Base-by-base conservation (phyloP, 305 asterid genomes). In the Fraxinus velutina region DNA sequence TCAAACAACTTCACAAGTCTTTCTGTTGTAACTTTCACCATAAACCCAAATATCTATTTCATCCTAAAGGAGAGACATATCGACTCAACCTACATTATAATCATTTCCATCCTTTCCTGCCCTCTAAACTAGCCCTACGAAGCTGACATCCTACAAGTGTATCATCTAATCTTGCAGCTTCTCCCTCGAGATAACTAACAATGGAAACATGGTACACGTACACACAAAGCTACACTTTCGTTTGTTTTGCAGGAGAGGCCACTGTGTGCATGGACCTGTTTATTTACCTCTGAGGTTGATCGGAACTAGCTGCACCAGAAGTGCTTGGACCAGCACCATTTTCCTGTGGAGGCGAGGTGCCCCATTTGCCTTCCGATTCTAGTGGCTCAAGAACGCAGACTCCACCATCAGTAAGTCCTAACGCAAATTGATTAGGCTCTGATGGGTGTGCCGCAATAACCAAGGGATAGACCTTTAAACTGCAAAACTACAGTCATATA, bases 401-500 rank as follows among this genome's bases (percentile, higher is more conserved):
- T 74, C 71, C 76, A 22, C 84, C 84, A 60, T 81, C 84, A 7
- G 76, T 75, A 27, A 81, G 74, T 15, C 84, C 84, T 15, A 81
- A 50, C 5, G 84, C 84, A 42, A 75, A 81, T 37, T 81, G 80
- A 32, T 80, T 80, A 3, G 83, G 79, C 12, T 73, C 79, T 2
- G 75, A 80, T 9, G 84, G 84, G 42, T 81, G 80, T 1, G 80
- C 84, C 27, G 83, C 83, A 1, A 80, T 80, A 33, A 80, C 83
- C 29, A 74, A 30, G 10, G 83, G 83, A 34, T 52, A 52, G 15
- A 32, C 84, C 85, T 88, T 86, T 47, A 75, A 27, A 77, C 89
- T 87, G 88, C 89, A 68, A 73, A 76, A 50, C 24, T 62, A 47
- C 1, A 75, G 24, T 60, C 77, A 47, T 75, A 52, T 30, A 29